These are phyloP conservation scores for Fusarium sp. DNA, from an alignment of 2,329 filamentous ascomycete species.

Conservation along the genomic window DNA sequence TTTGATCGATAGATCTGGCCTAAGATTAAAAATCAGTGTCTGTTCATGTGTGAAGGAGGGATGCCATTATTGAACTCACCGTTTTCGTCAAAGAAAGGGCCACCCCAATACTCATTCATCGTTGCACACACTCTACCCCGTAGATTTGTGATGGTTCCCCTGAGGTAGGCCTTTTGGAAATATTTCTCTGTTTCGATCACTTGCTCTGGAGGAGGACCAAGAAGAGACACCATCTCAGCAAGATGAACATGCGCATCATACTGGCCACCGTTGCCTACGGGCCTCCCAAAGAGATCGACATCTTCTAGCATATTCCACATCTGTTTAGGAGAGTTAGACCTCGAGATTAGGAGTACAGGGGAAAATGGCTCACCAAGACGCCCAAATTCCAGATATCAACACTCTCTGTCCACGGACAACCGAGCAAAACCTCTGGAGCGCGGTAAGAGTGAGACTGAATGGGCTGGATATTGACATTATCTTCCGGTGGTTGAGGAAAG, in stretches of 20 bases:
- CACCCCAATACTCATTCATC: conserved; percentile 39
- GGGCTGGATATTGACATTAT: too few relatives aligned
- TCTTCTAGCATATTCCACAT: conserved; percentile 42
- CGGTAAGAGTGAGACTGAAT: conserved; percentile 15
- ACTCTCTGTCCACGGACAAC: conserved; percentile 23
- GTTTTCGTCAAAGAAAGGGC: conserved; percentile 32
- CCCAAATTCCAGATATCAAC: conserved; percentile 22
- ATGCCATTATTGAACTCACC: neutral
- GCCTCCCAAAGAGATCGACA: conserved; percentile 26
- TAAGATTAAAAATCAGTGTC: neutral
- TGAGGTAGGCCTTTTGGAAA: conserved; percentile 18
- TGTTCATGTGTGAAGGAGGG: neutral
- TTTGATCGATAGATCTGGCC: conserved; percentile 20
- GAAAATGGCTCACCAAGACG: neutral
- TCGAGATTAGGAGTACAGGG: neutral
- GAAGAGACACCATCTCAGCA: conserved; percentile 31
- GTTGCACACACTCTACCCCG: conserved; percentile 14
- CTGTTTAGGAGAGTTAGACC: neutral
- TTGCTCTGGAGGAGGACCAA: conserved; percentile 27
- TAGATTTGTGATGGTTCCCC: neutral
- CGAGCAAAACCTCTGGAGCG: conserved; percentile 41
- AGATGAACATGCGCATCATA: conserved; percentile 41
- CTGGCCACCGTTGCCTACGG: conserved; percentile 32
- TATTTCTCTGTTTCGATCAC: conserved; percentile 30
- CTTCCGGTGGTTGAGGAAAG: too few relatives aligned